Evolutionary conservation across 2,329 filamentous ascomycete genomes (phyloP).

Genomic region (Truncatella angustata): DNA sequence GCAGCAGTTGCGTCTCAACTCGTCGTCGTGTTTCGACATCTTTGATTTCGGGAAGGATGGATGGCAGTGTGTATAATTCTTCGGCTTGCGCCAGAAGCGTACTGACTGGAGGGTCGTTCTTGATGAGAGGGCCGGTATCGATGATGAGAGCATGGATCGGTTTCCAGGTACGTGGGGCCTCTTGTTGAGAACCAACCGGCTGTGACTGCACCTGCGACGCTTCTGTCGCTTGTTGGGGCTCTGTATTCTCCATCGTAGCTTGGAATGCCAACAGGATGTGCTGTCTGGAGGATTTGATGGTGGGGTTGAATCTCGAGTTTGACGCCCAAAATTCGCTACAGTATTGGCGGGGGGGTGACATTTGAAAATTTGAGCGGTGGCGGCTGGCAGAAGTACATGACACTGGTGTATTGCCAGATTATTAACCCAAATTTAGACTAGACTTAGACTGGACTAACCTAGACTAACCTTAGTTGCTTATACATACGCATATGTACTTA

Average conservation of each 20-base stretch:
- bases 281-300: conserved; percentile 1
- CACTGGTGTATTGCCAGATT: too few relatives aligned
- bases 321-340: background rate
- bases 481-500: too few relatives aligned
- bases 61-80: conserved; percentile 76
- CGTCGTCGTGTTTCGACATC: conserved; percentile 78
- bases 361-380: conserved; percentile 4
- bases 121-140: conserved; percentile 57
- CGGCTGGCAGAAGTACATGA: background rate
- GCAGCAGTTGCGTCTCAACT: conserved; percentile 79
- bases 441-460: too few relatives aligned
- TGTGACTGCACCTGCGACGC: background rate
- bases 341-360: conserved; percentile 4
- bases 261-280: too few relatives aligned
- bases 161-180: conserved; percentile 1
- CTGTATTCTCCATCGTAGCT: background rate
- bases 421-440: too few relatives aligned
- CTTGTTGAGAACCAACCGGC: background rate
- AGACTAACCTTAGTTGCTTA: too few relatives aligned
- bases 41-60: conserved; percentile 83
- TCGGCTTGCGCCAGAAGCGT: conserved; percentile 77
- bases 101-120: conserved; percentile 84
- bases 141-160: conserved; percentile 9
- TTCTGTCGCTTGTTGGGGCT: background rate
- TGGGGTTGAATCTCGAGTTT: background rate